These are phyloP conservation scores for Ilyonectria robusta DNA, from an alignment of 2,329 filamentous ascomycete genomes.

Conservation along the genomic window DNA sequence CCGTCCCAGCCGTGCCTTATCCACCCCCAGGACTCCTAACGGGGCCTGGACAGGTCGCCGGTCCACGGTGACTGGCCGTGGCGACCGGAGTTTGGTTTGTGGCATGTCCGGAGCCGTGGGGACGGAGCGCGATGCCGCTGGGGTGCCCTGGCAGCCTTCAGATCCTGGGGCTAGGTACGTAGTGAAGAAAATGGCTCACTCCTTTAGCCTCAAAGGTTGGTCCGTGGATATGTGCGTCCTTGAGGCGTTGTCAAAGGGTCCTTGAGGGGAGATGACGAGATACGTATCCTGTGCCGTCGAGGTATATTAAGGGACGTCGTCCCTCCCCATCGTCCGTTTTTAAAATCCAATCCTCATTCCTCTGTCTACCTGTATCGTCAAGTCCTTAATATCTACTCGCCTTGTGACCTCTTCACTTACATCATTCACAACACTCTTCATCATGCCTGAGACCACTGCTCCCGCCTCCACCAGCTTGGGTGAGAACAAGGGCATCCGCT, in stretches of 20 bases:
- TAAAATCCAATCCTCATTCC: conserved; percentile 8
- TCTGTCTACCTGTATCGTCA: conserved; percentile 8
- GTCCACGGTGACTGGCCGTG: conserved; percentile 18
- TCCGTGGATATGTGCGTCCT: conserved; percentile 34
- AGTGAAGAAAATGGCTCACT: conserved; percentile 49
- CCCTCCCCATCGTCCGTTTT: conserved; percentile 10
- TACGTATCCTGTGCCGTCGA: conserved; percentile 44
- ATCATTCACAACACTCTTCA: conserved; percentile 32
- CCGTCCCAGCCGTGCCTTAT: conserved; percentile 34
- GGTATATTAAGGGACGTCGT: conserved; percentile 45
- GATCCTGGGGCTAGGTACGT: conserved; percentile 46
- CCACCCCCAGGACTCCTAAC: conserved; percentile 13
- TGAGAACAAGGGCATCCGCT: conserved; percentile 60
- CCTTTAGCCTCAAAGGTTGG: conserved; percentile 40
- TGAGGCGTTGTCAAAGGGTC: neutral
- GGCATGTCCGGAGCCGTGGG: conserved; percentile 26
- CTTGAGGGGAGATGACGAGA: conserved; percentile 31
- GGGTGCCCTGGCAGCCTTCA: conserved; percentile 39
- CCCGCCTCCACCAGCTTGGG: conserved; percentile 48
- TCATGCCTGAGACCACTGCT: conserved; percentile 42
- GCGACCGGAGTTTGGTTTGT: conserved; percentile 16
- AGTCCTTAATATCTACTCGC: neutral
- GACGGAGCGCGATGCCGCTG: conserved; percentile 32
- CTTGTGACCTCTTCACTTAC: conserved; percentile 24
- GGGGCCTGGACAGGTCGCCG: conserved; percentile 22